Evolutionary conservation across 768 basidiomycete genomes (phyloP), one percentile per base, ranked within the genome.

Genomic region (Paxillus involutus): DNA sequence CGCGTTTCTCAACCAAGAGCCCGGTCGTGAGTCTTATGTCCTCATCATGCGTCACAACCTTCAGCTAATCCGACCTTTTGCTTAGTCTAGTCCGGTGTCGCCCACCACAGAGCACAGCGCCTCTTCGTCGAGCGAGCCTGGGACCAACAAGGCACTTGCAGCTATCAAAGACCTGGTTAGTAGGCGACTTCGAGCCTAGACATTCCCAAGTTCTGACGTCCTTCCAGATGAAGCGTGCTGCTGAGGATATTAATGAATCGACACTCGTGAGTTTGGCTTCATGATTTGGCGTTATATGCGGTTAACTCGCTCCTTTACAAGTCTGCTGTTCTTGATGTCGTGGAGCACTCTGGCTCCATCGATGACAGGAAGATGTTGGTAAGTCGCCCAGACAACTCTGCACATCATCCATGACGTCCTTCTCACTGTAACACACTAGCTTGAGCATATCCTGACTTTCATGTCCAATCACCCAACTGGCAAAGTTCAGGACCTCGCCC

Each of bases 291-390:
- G n/a, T 17, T 14, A 14, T 30, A 21, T 1, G 14, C 16, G 24
- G 21, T 7, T 41, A 19, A 21, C 35, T 29, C 14, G 2, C 51
- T 17, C 43, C 7, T 33, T 14, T 48, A 44, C 12, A 45, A 91
- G 89, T 67, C 81, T 6, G 75, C 85, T 3, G 69, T 82, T 8
- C 68, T 88, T n/a, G 88, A 92, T 63, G 68, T 75, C 2, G 62
- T 91, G 40, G 74, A 74, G 35, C 78, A 91, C 63, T 72, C 74
- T 11, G 83, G 83, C 47, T 74, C 81, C 8, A 72, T 91, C 19
- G 88, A 94, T 69, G 91, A 94, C 63, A 79, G 91, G 49, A 88
- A 90, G 68, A 77, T 90, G 67, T 70, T 87, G 44, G 91, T 89
- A 49, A 49, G 85, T 73, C n/a, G 14, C 5, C 44, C 44, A 12